A percentile compares a stretch with the other conserved stretches of the same genome.
Conservation (phyloP, 192 early-diverging fungal genomes). For the Backusella sp. region DNA sequence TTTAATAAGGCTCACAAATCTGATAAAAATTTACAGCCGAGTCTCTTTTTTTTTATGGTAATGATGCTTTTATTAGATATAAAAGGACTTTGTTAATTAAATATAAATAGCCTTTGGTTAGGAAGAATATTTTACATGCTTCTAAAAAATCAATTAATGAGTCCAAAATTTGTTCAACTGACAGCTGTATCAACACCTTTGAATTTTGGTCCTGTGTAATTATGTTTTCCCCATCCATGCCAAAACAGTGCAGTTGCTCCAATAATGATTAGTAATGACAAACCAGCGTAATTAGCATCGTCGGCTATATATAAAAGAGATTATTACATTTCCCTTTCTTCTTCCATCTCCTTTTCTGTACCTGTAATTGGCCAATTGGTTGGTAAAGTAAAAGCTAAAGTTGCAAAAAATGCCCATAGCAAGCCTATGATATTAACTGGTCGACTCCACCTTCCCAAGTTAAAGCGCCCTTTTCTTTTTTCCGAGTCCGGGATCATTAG, state of each 20-base stretch:
- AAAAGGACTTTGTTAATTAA: not conserved
- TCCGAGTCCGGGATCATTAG: not conserved
- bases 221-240: slow-evolving; percentile 13
- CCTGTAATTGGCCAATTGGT: slow-evolving; percentile 33
- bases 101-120: not conserved
- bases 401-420: slow-evolving; percentile 23
- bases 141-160: not conserved
- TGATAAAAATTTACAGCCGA: too few species aligned
- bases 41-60: too few species aligned
- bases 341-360: not conserved
- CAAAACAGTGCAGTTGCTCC: not conserved
- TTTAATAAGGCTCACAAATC: too few species aligned
- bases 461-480: slow-evolving; percentile 20
- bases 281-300: slow-evolving; percentile 27
- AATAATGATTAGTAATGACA: slow-evolving; percentile 12
- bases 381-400: slow-evolving; percentile 28
- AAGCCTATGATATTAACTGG: slow-evolving; percentile 23
- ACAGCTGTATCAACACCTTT: not conserved
- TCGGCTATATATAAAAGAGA: not conserved
- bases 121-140: not conserved
- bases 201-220: slow-evolving; percentile 11
- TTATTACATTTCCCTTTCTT: not conserved
- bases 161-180: not conserved
- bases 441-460: slow-evolving; percentile 19
- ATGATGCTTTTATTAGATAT: too few species aligned